Evolutionary conservation across 768 basidiomycete genomes (phyloP), one percentile per base, ranked within the genome.

Genomic region (Collybia nuda): DNA sequence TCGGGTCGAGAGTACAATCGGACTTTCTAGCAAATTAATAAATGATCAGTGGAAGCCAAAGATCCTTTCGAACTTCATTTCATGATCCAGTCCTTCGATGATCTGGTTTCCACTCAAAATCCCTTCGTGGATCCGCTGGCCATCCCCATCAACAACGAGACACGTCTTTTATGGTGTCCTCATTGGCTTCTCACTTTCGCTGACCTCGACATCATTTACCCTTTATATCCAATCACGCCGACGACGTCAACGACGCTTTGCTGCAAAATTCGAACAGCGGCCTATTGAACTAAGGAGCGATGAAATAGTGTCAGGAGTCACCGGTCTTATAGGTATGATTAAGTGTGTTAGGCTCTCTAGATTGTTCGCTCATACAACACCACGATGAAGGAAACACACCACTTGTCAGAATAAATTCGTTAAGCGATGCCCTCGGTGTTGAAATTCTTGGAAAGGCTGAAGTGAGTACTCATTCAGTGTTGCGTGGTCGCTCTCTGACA

Each of bases 401-500:
- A 1, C 73, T 99, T 50, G 74, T 98, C 40, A 78, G 95, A 55
- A 95, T 98, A 44, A 89, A 89, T 57, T 95, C 93, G 1, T 67
- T 98, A 57, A 98, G 93, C 64, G 79, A 97, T 67, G 87, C 86
- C 0, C 76, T 97, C 2, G 93, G 93, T 17, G 88, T 97, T 5
- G 94, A 98, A 62, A 94, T 99, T 57, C 75, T 98, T 8, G 95
- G 91, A 11, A 98, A 98, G 70, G 93, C 93, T 9, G 95, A 98
- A 78, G 94, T 91, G 50, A 41, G 72, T 50, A 22, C 7, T 51
- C 23, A 6, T 45, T 22, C 29, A 5, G 37, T 43, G 23, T 15
- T 38, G 22, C 28, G 17, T 40, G 29, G n/a, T 39, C 2, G 5
- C n/a, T 23, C 26, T 21, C 36, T 44, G 44, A 22, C 48, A 28